phyloP scores from a whole-genome alignment of 2,329 filamentous ascomycete genomes.

The Monosporascus sp. region DNA sequence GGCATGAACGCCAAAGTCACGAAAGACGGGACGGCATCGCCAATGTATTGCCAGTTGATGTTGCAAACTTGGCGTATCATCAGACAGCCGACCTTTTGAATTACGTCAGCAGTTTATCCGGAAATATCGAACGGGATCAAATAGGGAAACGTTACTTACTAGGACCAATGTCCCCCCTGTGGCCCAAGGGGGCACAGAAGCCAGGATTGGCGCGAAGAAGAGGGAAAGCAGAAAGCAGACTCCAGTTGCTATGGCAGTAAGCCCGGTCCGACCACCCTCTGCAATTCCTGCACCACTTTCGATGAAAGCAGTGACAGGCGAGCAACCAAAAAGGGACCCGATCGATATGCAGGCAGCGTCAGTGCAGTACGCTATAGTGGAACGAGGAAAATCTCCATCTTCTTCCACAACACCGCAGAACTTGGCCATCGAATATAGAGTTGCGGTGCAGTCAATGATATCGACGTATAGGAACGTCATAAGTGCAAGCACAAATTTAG shows the following conservation, averaged over 20 bases:
- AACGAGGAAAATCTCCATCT: constrained; percentile 79
- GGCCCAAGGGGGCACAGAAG: constrained; percentile 72
- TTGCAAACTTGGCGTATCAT: constrained; percentile 72
- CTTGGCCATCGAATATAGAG: constrained; percentile 75
- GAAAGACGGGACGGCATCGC: constrained; percentile 70
- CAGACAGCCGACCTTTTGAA: constrained; percentile 59
- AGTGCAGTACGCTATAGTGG: constrained; percentile 70
- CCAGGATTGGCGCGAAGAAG: constrained; percentile 72
- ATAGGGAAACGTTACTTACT: constrained; percentile 31
- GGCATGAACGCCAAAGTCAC: constrained; percentile 71
- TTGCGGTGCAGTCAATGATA: constrained; percentile 73
- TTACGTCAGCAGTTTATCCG: neutral
- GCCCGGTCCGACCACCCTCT: constrained; percentile 66
- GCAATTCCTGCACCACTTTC: constrained; percentile 72
- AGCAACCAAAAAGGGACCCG: constrained; percentile 62
- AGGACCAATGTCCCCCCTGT: constrained; percentile 69
- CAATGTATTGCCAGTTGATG: constrained; percentile 73
- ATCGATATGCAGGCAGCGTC: constrained; percentile 69
- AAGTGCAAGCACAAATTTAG: constrained; percentile 64
- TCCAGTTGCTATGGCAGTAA: constrained; percentile 65
- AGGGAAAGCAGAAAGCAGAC: constrained; percentile 65
- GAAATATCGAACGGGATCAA: neutral
- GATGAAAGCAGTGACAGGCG: constrained; percentile 69
- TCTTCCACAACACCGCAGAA: constrained; percentile 63
- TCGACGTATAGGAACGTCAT: constrained; percentile 78